phyloP scores from a whole-genome alignment of 2,329 filamentous ascomycete species.

The Seiridium cupressi region DNA sequence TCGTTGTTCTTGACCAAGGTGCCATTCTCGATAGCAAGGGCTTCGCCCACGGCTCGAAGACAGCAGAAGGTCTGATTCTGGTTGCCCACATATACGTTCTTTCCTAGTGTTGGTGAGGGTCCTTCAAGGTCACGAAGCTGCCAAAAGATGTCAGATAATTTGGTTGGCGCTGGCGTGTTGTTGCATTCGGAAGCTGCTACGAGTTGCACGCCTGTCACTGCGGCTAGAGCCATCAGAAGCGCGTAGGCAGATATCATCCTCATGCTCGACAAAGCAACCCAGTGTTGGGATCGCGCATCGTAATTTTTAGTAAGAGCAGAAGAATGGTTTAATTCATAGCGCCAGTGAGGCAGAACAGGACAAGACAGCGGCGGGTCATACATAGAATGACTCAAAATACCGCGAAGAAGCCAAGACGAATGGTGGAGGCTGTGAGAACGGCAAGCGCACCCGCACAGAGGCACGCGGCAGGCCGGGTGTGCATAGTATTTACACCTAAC shows the following conservation, averaged over 20 bases:
- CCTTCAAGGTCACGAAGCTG: neutral
- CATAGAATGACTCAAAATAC: neutral
- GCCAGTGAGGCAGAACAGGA: too few species aligned
- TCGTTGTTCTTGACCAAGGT: neutral
- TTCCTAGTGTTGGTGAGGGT: neutral
- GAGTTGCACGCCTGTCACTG: neutral
- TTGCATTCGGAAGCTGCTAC: neutral
- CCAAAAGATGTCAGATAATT: conserved; percentile 1
- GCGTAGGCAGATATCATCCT: neutral
- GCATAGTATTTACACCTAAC: neutral
- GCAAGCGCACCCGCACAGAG: neutral
- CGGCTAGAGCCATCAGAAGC: neutral
- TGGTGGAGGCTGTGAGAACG: neutral
- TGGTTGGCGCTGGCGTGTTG: neutral
- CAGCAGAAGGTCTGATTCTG: conserved; percentile 5
- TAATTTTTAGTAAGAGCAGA: neutral
- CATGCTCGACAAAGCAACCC: neutral
- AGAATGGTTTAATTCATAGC: neutral
- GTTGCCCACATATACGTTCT: neutral
- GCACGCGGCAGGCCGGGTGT: neutral
- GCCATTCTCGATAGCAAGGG: neutral
- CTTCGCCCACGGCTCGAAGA: neutral
- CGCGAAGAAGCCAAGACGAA: neutral
- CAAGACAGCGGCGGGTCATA: too few species aligned
- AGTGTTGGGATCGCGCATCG: neutral